Evolutionary conservation across 2,329 filamentous ascomycete genomes (phyloP), one percentile per base, ranked within the genome.

Genomic region (Zelopaecilomyces penicillatus): DNA sequence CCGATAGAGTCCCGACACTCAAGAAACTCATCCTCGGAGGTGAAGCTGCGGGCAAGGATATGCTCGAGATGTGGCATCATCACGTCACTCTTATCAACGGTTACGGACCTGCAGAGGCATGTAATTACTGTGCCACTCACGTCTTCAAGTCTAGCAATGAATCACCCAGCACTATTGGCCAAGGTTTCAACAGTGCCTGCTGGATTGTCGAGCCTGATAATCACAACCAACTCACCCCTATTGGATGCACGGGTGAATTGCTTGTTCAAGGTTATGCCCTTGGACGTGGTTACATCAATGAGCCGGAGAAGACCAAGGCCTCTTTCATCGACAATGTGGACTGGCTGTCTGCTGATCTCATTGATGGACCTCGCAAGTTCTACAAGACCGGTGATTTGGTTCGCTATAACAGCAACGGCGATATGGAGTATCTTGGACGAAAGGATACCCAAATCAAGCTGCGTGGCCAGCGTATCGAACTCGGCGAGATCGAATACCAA

Each of bases 91-190:
- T 41, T 27, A 12, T 65, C 44, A 67, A 69, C 54, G 63, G 56
- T 1, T 70, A 67, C 46, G 67, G 67, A 1, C 67, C 67, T 30
- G 65, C 65, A 5, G 67, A 70, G 53, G 58, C 56, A 39, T 60
- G 61, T 38, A 59, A 69, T 37, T 42, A 41, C 11, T 43, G 42
- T 10, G 31, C 41, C 37, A 37, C 28, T 37, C 34, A 10, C n/a
- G 39, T 42, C 11, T 37, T 27, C 19, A 39, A 27, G 11, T 27
- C 34, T 4, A 39, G 28, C 2, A 38, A 38, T 26, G 9, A 9
- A 38, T n/a, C 36, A 27, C 19, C 19, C 19, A 19, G 19, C 19
- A 38, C 10, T 38, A 38, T 38, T 19, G 36, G 36, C 2, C 9
- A 19, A 19, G 10, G 10, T 11, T 11, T 27, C 19, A 19, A 8